Evolutionary conservation across 805 yeast species (phyloP).

Genomic region (Saccharomyces mikatae): DNA sequence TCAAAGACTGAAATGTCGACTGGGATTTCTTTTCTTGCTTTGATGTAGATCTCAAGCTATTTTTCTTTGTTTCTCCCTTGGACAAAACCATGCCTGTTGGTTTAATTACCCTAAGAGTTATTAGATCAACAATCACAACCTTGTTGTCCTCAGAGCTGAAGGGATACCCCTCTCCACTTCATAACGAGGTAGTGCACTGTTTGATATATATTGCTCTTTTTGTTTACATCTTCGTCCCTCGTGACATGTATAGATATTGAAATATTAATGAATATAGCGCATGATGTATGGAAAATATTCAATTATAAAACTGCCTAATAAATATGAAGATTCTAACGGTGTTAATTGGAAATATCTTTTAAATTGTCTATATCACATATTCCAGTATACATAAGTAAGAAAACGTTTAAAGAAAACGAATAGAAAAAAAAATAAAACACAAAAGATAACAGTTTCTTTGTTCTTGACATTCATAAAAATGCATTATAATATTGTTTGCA

Average conservation of each 20-base stretch:
- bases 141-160: background rate
- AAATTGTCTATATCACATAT: slow-evolving; percentile 12
- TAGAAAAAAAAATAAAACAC: background rate
- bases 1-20: background rate
- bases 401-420: background rate
- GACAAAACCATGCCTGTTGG: background rate
- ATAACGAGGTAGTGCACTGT: background rate
- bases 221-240: background rate
- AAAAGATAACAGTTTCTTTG: background rate
- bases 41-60: background rate
- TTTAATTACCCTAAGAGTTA: background rate
- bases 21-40: background rate
- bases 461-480: background rate
- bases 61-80: background rate
- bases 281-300: background rate
- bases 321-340: background rate
- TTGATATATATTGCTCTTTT: background rate
- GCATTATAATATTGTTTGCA: background rate
- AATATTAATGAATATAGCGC: background rate
- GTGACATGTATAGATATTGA: background rate
- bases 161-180: background rate
- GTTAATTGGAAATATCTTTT: background rate
- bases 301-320: background rate
- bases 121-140: background rate
- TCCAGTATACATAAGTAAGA: slow-evolving; percentile 10